Evolutionary conservation across 768 basidiomycete genomes (phyloP).

Genomic region (Punctularia strigosozonata): DNA sequence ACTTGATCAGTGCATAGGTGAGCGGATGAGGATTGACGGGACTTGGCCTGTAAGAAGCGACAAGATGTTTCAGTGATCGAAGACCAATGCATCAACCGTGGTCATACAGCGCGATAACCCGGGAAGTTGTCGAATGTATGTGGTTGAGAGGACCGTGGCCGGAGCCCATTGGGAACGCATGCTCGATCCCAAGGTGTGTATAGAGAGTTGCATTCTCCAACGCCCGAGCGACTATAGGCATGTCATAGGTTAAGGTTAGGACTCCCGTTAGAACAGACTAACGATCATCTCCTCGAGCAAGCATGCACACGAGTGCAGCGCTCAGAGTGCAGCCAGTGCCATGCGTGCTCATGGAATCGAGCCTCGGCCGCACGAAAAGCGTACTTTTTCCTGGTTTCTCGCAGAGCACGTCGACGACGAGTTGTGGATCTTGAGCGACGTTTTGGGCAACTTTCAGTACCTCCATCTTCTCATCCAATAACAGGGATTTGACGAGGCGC

Average conservation of each 20-base stretch:
- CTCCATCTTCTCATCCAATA: slow-evolving; percentile 48
- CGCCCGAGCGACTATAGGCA: slow-evolving; percentile 40
- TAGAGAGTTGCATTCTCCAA: slow-evolving; percentile 51
- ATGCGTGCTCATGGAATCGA: slow-evolving; percentile 68
- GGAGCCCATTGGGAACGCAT: slow-evolving; percentile 52
- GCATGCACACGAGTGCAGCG: slow-evolving; percentile 60
- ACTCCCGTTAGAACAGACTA: slow-evolving; percentile 13
- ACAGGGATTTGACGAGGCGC: slow-evolving; percentile 29
- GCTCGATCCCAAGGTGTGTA: slow-evolving; percentile 63
- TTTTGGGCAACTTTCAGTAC: slow-evolving; percentile 31
- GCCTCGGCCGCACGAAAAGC: slow-evolving; percentile 46
- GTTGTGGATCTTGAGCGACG: slow-evolving; percentile 9
- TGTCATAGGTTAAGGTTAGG: neutral
- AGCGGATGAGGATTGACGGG: slow-evolving; percentile 56
- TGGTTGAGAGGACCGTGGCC: slow-evolving; percentile 88
- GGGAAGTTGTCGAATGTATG: slow-evolving; percentile 42
- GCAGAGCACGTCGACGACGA: slow-evolving; percentile 59
- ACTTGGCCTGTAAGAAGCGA: slow-evolving; percentile 44
- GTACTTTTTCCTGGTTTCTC: slow-evolving; percentile 25
- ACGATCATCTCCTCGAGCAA: slow-evolving; percentile 40
- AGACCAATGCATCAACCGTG: neutral
- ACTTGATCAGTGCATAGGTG: slow-evolving; percentile 47
- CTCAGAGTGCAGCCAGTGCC: slow-evolving; percentile 92
- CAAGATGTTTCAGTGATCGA: no score
- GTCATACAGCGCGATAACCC: slow-evolving; percentile 45